Base-by-base conservation (phyloP, 2,329 filamentous ascomycete species). In the Fusarium virguliforme region DNA sequence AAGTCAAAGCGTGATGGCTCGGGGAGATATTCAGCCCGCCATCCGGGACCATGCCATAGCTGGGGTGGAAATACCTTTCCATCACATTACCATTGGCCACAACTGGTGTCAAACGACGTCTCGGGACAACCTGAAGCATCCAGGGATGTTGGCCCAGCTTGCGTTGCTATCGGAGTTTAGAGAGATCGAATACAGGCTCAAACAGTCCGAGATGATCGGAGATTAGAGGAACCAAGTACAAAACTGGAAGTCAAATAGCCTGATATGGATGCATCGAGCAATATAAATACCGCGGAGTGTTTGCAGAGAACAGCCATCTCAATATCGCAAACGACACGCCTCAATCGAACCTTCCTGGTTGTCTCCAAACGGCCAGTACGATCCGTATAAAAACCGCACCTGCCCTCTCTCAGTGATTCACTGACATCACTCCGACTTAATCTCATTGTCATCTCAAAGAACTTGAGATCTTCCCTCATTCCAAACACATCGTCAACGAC, bases 151-250 rank as follows among this genome's bases (percentile, higher is more conserved):
- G 22, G 15, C 8, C 43, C 43, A 48, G 6, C 9, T 6, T 60
- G 65, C 28, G 22, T 68, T 63, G 62, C 24, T 34, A 15, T 50
- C 67, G 67, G 67, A 68, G 61, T 62, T 67, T 65, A 60, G 50
- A 48, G 43, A 3, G 28, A 48, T 48, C 13, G 28, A 8, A 26
- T 24, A n/a, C n/a, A 48, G 43, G 43, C 24, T 48, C 28, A 12
- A 5, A 10, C 24, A 48, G 18, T 18, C 18, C 18, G 18, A 18
- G 18, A 18, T 18, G 18, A 18, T 18, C 18, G 18, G 18, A 18
- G 18, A 18, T 18, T 18, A 18, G 18, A 18, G 18, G 18, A 18
- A 18, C 18, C 18, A 18, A 18, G 18, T 18, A 18, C 18, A 18
- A 18, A 18, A 18, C 18, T 18, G 18, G 18, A 18, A 18, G 18